A percentile compares a stretch with the other conserved stretches of the same genome.
These are phyloP conservation scores for Magnaporthiopsis incrustans DNA, from an alignment of 2,329 filamentous ascomycete species.

Conservation along the genomic window DNA sequence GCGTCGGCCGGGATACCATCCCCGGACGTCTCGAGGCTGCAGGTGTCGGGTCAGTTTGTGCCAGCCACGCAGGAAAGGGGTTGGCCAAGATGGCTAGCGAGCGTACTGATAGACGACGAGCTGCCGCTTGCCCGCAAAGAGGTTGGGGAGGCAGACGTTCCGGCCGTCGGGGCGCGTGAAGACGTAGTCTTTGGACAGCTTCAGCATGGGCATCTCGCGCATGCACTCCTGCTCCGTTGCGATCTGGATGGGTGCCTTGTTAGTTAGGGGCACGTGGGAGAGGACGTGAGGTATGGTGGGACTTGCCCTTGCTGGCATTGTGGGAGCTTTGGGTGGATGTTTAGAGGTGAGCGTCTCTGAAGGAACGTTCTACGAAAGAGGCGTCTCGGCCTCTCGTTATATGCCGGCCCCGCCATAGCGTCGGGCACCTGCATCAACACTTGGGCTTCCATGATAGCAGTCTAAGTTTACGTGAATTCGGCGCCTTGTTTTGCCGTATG, in stretches of 20 bases:
- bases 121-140: constrained; percentile 26
- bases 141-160: constrained; percentile 18
- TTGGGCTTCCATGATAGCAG: neutral
- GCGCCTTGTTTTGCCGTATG: neutral
- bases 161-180: constrained; percentile 24
- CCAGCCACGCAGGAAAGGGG: no score
- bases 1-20: constrained; percentile 29
- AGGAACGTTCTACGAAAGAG: no score
- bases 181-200: constrained; percentile 25
- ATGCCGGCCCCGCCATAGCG: neutral
- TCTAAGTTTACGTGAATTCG: no score
- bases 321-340: no score
- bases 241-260: neutral
- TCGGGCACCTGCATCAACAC: neutral
- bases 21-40: constrained; percentile 20
- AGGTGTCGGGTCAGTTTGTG: no score
- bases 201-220: constrained; percentile 31
- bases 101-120: constrained; percentile 31
- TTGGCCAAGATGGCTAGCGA: no score
- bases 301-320: constrained; percentile 1
- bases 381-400: neutral
- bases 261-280: neutral
- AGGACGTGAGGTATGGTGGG: neutral
- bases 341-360: neutral
- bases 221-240: neutral